Conservation (phyloP, 2,329 filamentous ascomycete genomes). For the Hawksworthiomyces lignivorus region DNA sequence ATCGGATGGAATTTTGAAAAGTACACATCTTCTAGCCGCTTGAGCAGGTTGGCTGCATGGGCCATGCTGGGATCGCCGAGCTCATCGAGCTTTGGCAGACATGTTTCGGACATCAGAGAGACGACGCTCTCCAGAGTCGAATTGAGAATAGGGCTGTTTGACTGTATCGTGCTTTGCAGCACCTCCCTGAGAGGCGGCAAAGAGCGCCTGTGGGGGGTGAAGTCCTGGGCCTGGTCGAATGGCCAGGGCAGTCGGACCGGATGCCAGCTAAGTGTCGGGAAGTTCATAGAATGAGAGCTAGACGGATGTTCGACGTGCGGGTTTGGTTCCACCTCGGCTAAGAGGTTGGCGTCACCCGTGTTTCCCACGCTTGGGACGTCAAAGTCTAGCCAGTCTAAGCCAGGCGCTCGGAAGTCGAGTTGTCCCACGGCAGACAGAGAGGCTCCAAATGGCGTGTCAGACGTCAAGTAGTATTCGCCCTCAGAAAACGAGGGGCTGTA, state of each 20-base stretch:
- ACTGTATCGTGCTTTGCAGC: slow-evolving; percentile 11
- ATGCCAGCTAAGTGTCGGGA: too few species aligned
- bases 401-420: slow-evolving; percentile 10
- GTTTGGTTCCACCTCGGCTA: too few species aligned
- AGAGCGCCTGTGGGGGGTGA: slow-evolving; percentile 2
- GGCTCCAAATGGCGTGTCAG: slow-evolving; percentile 7
- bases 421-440: slow-evolving; percentile 10
- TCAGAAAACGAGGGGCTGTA: slow-evolving; percentile 9
- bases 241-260: slow-evolving; percentile 8
- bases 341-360: too few species aligned
- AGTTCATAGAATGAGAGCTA: too few species aligned
- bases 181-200: slow-evolving; percentile 17
- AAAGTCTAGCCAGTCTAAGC: slow-evolving; percentile 14
- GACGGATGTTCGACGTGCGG: background rate
- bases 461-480: slow-evolving; percentile 5
- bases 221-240: slow-evolving; percentile 10
- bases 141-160: background rate
- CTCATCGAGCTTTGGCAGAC: slow-evolving; percentile 13
- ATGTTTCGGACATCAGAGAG: slow-evolving; percentile 19
- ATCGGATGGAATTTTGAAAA: slow-evolving; percentile 22
- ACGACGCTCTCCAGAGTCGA: slow-evolving; percentile 15
- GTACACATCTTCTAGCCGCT: slow-evolving; percentile 19
- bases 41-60: slow-evolving; percentile 17
- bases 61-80: slow-evolving; percentile 10
- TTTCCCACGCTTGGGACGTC: slow-evolving; percentile 3